Evolutionary conservation across 2,329 filamentous ascomycete species (phyloP).

Genomic region (Fusarium continuum): DNA sequence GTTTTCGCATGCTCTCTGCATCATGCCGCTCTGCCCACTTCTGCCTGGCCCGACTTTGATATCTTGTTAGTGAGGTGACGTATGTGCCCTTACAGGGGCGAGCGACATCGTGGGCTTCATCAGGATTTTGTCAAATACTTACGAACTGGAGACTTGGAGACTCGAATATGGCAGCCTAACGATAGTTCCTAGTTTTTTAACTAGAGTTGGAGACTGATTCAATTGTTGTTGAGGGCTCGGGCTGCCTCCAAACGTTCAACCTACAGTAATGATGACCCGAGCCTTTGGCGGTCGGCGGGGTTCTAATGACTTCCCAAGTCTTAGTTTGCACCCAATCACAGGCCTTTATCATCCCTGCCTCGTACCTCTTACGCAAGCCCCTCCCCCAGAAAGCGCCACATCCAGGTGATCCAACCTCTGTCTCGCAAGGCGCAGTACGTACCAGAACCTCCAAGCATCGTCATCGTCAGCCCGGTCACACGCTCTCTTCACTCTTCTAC

Average conservation of each 20-base stretch:
- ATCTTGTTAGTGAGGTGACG: conserved; percentile 18
- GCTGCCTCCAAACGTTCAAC: conserved; percentile 25
- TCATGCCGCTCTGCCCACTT: neutral
- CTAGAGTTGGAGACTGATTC: neutral
- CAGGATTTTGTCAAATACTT: neutral
- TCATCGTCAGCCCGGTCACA: conserved; percentile 36
- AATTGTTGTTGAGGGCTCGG: neutral
- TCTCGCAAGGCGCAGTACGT: conserved; percentile 11
- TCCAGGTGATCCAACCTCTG: conserved; percentile 27
- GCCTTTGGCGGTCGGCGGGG: conserved; percentile 23
- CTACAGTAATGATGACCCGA: conserved; percentile 25
- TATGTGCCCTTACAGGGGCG: conserved; percentile 7
- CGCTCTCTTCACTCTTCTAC: conserved; percentile 12
- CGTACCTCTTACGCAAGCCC: conserved; percentile 38
- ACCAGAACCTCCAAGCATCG: conserved; percentile 21
- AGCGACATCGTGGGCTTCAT: no score
- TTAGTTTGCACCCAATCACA: conserved; percentile 14
- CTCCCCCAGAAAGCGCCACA: conserved; percentile 31
- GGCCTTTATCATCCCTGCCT: neutral
- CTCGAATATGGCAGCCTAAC: neutral
- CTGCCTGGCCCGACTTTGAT: conserved; percentile 9
- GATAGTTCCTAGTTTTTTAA: neutral
- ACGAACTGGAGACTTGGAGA: neutral
- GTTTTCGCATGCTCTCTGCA: neutral
- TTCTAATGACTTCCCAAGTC: conserved; percentile 14